Conservation (phyloP, 2,329 filamentous ascomycete species). For the Aspergillus pseudonomiae region DNA sequence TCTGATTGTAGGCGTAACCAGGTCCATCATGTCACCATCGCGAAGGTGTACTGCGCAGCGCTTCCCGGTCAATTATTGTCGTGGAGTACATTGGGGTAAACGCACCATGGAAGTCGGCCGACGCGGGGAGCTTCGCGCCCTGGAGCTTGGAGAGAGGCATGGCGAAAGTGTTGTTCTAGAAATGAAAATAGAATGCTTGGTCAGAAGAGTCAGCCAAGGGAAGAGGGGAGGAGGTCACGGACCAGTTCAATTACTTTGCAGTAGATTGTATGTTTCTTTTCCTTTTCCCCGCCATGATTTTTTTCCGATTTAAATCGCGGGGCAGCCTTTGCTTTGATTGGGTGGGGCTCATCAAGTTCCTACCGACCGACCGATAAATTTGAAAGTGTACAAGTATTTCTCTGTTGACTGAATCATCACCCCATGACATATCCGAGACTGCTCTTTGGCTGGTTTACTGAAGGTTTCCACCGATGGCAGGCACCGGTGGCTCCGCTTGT, state of each 20-base stretch:
- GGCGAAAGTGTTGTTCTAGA: constrained; percentile 8
- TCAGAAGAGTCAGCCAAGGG: background rate
- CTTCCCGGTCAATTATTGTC: constrained; percentile 13
- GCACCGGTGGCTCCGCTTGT: constrained; percentile 48
- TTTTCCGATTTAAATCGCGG: constrained; percentile 12
- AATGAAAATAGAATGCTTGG: background rate
- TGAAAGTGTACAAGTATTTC: too few species aligned
- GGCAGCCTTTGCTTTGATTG: constrained; percentile 20
- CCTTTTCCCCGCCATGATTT: constrained; percentile 32
- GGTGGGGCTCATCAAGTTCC: background rate
- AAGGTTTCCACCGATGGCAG: constrained; percentile 52
- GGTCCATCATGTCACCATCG: constrained; percentile 65
- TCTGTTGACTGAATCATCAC: too few species aligned
- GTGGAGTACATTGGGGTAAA: background rate
- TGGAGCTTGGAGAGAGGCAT: constrained; percentile 41
- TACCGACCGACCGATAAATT: background rate
- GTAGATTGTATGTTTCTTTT: constrained; percentile 8
- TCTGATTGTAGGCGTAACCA: constrained; percentile 58
- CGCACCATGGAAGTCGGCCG: constrained; percentile 65
- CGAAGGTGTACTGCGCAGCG: constrained; percentile 63
- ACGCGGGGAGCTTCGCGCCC: constrained; percentile 58
- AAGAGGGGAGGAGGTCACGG: too few species aligned
- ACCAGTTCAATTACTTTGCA: constrained; percentile 2
- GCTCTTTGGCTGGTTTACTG: constrained; percentile 30
- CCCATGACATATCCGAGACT: background rate